Evolutionary conservation across 73 alveolate species (phyloP).

Genomic region (Tetrahymena elliotti): DNA sequence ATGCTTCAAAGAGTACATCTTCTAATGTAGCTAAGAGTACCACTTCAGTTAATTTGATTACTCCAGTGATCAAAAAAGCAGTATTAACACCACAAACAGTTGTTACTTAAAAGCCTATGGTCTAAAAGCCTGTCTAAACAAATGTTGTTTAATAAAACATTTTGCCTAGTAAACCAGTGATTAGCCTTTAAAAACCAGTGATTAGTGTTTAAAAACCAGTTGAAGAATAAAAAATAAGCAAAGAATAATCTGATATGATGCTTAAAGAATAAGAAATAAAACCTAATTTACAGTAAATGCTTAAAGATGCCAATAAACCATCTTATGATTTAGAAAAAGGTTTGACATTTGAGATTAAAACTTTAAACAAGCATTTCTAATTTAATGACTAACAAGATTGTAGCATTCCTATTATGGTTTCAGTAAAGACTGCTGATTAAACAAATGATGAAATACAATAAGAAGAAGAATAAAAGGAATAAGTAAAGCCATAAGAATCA

Average conservation of each 20-base stretch:
- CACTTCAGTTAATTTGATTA: neutral
- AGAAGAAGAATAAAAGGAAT: neutral
- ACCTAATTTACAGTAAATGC: neutral
- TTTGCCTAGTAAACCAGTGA: no score
- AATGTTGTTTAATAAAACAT: no score
- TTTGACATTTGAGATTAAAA: neutral
- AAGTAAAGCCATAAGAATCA: neutral
- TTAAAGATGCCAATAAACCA: neutral
- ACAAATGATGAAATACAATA: neutral
- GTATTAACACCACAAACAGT: neutral
- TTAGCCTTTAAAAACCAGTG: neutral
- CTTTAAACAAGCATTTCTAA: neutral
- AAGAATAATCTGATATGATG: neutral
- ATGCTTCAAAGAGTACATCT: neutral
- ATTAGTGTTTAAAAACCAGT: no score
- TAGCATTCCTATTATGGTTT: neutral
- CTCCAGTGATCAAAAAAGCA: neutral
- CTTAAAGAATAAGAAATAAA: neutral
- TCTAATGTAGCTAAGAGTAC: neutral
- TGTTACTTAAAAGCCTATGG: neutral
- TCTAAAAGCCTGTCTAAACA: neutral
- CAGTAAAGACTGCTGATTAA: neutral
- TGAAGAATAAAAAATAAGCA: no score
- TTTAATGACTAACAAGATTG: neutral
- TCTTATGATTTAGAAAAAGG: neutral